A percentile compares a stretch with the other conserved stretches of the same genome.
These are phyloP conservation scores for Cornus kousa DNA, from an alignment of 148 eudicot species.

Conservation along the genomic window DNA sequence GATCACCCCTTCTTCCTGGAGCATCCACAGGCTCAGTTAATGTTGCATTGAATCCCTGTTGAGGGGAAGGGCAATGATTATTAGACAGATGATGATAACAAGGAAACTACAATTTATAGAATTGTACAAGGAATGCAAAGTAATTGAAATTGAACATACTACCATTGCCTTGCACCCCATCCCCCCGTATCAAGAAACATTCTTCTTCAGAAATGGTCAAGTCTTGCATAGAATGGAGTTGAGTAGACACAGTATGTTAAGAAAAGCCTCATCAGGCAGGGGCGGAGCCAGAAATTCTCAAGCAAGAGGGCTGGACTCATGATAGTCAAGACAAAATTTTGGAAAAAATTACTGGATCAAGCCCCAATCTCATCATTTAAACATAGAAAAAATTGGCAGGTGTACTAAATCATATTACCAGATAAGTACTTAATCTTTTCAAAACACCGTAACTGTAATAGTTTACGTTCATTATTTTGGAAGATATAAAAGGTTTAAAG, in stretches of 20 bases:
- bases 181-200: neutral
- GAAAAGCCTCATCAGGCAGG: neutral
- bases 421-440: too few relatives aligned
- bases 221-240: neutral
- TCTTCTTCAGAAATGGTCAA: neutral
- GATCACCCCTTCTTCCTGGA: slow-evolving; percentile 51
- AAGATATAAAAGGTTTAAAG: too few relatives aligned
- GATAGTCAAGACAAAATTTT: too few relatives aligned
- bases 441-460: too few relatives aligned
- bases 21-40: slow-evolving; percentile 57
- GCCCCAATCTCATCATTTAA: too few relatives aligned
- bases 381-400: too few relatives aligned
- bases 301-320: too few relatives aligned
- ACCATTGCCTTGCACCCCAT: neutral
- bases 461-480: too few relatives aligned
- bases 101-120: neutral
- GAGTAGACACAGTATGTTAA: neutral
- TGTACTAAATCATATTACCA: too few relatives aligned
- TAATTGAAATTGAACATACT: neutral
- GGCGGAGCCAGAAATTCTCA: too few relatives aligned
- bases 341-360: too few relatives aligned
- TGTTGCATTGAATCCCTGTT: slow-evolving; percentile 79
- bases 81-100: neutral
- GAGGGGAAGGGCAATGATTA: neutral
- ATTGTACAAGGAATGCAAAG: neutral